Percentiles rank a stretch among this genome's conserved stretches.
phyloP scores from a whole-genome alignment of 2,329 filamentous ascomycete species.

The Sarocladiaceae sp. region DNA sequence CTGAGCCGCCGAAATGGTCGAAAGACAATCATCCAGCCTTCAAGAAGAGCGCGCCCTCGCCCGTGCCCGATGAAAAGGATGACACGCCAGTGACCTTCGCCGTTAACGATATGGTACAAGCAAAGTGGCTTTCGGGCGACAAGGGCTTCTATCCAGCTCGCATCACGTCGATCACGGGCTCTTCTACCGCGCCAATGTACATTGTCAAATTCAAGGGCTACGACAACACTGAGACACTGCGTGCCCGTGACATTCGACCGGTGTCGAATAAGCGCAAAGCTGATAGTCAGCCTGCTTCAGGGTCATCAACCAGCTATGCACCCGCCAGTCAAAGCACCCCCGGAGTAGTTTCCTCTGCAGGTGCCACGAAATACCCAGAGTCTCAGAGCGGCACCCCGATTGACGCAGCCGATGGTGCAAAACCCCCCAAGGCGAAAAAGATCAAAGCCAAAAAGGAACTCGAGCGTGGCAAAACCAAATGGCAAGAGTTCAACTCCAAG shows the following conservation, averaged over 20 bases:
- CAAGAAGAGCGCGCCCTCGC: constrained; percentile 42
- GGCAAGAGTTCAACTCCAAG: constrained; percentile 87
- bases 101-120: constrained; percentile 84
- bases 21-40: constrained; percentile 75
- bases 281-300: constrained; percentile 44
- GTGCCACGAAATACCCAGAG: constrained; percentile 54
- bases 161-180: constrained; percentile 91
- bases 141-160: constrained; percentile 85
- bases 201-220: constrained; percentile 94
- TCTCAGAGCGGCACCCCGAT: constrained; percentile 56
- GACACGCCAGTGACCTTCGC: constrained; percentile 57
- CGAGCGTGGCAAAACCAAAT: constrained; percentile 85
- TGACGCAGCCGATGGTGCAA: constrained; percentile 54
- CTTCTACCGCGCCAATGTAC: constrained; percentile 84
- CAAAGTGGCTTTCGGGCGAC: constrained; percentile 87
- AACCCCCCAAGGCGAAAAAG: constrained; percentile 76
- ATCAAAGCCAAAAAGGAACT: constrained; percentile 88
- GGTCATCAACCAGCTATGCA: constrained; percentile 21
- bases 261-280: constrained; percentile 79
- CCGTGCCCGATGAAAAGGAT: constrained; percentile 42
- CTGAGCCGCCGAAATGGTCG: constrained; percentile 65
- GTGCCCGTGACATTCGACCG: constrained; percentile 77
- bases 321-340: constrained; percentile 34
- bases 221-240: constrained; percentile 73
- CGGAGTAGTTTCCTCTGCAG: constrained; percentile 46